Conservation (phyloP, 2,329 filamentous ascomycete genomes). For the Phialophora expanda region DNA sequence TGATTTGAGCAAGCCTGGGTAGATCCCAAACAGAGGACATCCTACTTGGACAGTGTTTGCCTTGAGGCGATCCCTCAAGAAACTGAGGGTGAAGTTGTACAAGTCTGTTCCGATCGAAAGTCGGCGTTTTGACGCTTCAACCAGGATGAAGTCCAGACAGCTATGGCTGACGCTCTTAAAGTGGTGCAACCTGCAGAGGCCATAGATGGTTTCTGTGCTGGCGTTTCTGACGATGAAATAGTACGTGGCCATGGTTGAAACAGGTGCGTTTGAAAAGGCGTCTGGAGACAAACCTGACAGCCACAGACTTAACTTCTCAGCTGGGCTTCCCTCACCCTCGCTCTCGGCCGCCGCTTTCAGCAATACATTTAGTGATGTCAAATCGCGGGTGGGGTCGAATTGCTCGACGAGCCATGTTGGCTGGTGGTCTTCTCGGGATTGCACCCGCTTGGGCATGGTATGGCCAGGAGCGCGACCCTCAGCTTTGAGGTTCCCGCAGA, state of each 20-base stretch:
- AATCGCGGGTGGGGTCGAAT: constrained; percentile 78
- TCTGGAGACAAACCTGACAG: constrained; percentile 60
- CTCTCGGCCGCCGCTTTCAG: too few species aligned
- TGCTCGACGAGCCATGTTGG: constrained; percentile 79
- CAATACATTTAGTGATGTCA: too few species aligned
- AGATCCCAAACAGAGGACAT: too few species aligned
- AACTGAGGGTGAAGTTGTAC: too few species aligned
- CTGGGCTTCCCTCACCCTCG: constrained; percentile 62
- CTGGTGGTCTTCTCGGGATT: constrained; percentile 76
- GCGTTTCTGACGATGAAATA: constrained; percentile 94
- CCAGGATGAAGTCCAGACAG: too few species aligned
- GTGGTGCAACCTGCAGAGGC: constrained; percentile 65
- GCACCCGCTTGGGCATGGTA: constrained; percentile 76
- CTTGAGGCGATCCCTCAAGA: too few species aligned
- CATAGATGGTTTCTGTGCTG: constrained; percentile 85
- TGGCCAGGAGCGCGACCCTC: constrained; percentile 68
- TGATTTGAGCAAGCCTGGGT: too few species aligned
- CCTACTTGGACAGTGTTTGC: too few species aligned
- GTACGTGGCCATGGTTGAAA: constrained; percentile 76
- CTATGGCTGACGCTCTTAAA: too few species aligned
- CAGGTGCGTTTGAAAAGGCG: constrained; percentile 64
- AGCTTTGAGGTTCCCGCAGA: constrained; percentile 74
- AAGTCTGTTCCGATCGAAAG: too few species aligned
- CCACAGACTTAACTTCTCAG: constrained; percentile 73
- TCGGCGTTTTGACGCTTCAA: too few species aligned